Conservation (phyloP, 345 rosid species). For the Brassica juncea region DNA sequence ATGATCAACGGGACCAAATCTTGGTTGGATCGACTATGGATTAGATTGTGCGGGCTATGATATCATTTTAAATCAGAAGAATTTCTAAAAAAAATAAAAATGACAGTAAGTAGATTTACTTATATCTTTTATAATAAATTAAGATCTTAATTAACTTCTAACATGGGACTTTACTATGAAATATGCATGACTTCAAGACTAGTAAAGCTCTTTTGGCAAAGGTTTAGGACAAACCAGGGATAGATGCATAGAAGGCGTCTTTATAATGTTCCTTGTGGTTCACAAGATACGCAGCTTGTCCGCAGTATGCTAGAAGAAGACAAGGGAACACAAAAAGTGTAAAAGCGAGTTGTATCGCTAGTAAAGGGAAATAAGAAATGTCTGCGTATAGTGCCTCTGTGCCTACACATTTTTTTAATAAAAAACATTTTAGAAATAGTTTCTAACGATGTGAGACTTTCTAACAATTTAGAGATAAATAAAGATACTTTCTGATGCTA, state of each 20-base stretch:
- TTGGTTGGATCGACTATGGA: neutral
- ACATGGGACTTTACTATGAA: neutral
- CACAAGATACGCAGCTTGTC: conserved; percentile 96
- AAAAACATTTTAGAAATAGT: neutral
- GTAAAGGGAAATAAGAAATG: conserved; percentile 47
- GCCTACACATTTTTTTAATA: neutral
- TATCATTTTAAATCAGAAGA: neutral
- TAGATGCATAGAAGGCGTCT: conserved; percentile 84
- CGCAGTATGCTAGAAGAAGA: conserved; percentile 90
- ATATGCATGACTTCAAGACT: neutral
- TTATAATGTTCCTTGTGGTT: conserved; percentile 50
- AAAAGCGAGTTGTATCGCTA: conserved; percentile 85
- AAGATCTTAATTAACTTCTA: neutral
- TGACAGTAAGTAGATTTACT: neutral
- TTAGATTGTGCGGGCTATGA: neutral
- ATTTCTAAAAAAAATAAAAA: neutral
- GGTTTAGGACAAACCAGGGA: conserved; percentile 59
- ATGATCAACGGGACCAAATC: neutral
- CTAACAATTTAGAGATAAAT: neutral
- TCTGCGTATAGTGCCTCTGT: neutral
- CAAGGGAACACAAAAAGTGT: conserved; percentile 90
- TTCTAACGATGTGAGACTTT: neutral
- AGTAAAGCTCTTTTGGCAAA: neutral
- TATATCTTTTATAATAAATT: neutral
- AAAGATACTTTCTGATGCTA: neutral